Evolutionary conservation across 2,329 filamentous ascomycete species (phyloP).

Genomic region (Talaromyces albobiverticillius): DNA sequence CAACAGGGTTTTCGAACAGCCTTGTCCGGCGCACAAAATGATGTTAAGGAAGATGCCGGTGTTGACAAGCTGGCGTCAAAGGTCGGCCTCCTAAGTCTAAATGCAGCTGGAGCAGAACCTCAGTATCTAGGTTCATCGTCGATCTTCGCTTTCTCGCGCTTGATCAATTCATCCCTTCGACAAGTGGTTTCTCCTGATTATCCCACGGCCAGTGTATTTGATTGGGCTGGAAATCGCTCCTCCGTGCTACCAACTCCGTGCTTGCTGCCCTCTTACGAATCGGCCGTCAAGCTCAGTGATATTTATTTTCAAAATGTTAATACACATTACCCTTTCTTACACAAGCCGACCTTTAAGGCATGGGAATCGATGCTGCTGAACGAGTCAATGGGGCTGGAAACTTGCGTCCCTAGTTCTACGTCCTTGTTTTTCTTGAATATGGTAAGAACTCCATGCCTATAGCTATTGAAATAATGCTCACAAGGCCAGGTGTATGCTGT

Average conservation of each 20-base stretch:
- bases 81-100: background rate
- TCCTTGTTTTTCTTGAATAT: slow-evolving; percentile 24
- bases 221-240: background rate
- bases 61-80: slow-evolving; percentile 2
- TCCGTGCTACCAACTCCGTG: background rate
- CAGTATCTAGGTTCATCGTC: slow-evolving; percentile 29
- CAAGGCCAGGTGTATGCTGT: slow-evolving; percentile 23
- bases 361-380: slow-evolving; percentile 18
- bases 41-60: background rate
- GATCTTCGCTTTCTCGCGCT: slow-evolving; percentile 25
- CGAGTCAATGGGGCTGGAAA: background rate
- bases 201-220: background rate
- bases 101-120: slow-evolving; percentile 19
- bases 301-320: slow-evolving; percentile 39
- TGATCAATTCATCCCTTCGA: slow-evolving; percentile 19
- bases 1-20: background rate
- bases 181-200: background rate
- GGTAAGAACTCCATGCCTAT: slow-evolving; percentile 13
- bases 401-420: background rate
- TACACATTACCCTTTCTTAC: slow-evolving; percentile 38
- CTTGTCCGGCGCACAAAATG: background rate
- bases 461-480: background rate
- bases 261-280: slow-evolving; percentile 17
- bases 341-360: slow-evolving; percentile 30
- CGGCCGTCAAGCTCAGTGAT: slow-evolving; percentile 18